Conservation (phyloP, 441 rosid species). For the Gossypium armourianum region DNA sequence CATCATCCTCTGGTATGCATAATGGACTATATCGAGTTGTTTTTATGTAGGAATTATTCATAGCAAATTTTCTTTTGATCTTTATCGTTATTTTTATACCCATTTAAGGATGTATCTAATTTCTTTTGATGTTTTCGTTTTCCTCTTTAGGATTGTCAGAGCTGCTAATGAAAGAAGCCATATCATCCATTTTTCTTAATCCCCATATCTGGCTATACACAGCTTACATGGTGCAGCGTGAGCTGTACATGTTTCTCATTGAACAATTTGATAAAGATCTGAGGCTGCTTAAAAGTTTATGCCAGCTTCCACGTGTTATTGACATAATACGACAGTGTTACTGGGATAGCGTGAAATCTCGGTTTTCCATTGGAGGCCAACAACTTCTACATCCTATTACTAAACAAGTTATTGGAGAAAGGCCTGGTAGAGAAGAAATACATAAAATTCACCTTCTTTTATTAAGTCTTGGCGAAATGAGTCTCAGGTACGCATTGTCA, state of each 20-base stretch:
- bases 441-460: slow-evolving; percentile 90
- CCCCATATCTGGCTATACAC: slow-evolving; percentile 86
- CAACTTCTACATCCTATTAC: slow-evolving; percentile 70
- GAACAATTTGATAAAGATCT: slow-evolving; percentile 87
- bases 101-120: neutral
- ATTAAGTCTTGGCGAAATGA: slow-evolving; percentile 95
- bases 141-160: slow-evolving; percentile 58
- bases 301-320: slow-evolving; percentile 71
- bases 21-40: slow-evolving; percentile 10
- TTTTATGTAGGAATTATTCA: slow-evolving; percentile 12
- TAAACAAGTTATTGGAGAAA: slow-evolving; percentile 50
- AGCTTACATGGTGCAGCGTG: slow-evolving; percentile 79
- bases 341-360: slow-evolving; percentile 73
- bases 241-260: slow-evolving; percentile 85
- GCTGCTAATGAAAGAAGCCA: slow-evolving; percentile 74
- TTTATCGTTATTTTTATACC: neutral
- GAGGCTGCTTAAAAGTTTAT: slow-evolving; percentile 61
- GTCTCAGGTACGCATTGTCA: slow-evolving; percentile 54
- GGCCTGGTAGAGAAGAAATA: slow-evolving; percentile 79
- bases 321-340: slow-evolving; percentile 75
- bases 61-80: slow-evolving; percentile 12
- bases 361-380: slow-evolving; percentile 58
- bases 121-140: slow-evolving; percentile 9
- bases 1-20: slow-evolving; percentile 64
- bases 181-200: slow-evolving; percentile 80